Evolutionary conservation across 208 protist species (phyloP).

Genomic region (Angomonas desouzai): DNA sequence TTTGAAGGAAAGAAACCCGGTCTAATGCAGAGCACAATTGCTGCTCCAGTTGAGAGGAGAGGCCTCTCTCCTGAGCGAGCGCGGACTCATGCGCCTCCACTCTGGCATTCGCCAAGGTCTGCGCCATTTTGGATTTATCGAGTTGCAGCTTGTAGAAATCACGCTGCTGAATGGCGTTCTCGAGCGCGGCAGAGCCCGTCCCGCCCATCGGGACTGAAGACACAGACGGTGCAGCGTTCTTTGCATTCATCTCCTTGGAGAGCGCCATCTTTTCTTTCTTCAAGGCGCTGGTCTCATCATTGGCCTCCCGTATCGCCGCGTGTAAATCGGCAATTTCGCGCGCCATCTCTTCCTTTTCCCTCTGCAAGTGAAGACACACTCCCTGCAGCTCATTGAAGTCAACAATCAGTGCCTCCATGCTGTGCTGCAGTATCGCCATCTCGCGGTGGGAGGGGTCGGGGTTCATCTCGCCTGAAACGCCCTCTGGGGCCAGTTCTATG

Average conservation of each 20-base stretch:
- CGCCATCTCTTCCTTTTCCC: constrained; percentile 31
- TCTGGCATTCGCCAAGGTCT: constrained; percentile 19
- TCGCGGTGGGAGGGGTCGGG: constrained; percentile 34
- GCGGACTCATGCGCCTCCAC: constrained; percentile 22
- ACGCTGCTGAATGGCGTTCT: constrained; percentile 37
- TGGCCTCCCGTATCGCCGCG: constrained; percentile 21
- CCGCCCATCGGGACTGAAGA: background rate
- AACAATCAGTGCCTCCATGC: constrained; percentile 34
- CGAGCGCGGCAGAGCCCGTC: constrained; percentile 10
- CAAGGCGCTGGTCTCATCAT: constrained; percentile 21
- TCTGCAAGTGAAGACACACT: constrained; percentile 24
- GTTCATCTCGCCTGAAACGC: background rate
- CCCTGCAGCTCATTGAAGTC: constrained; percentile 37
- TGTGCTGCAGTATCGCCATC: constrained; percentile 36
- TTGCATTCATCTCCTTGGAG: constrained; percentile 15
- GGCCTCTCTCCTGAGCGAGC: constrained; percentile 28
- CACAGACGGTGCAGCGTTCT: background rate
- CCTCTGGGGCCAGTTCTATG: background rate
- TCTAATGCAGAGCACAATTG: constrained; percentile 38
- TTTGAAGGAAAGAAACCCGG: constrained; percentile 26
- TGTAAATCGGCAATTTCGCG: constrained; percentile 40
- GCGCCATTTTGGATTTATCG: constrained; percentile 26
- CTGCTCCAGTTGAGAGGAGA: constrained; percentile 21
- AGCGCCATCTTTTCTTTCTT: constrained; percentile 29
- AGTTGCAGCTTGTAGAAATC: constrained; percentile 69